Evolutionary conservation across 2,329 filamentous ascomycete species (phyloP), one percentile per base, ranked within the genome.

Genomic region (Plectosphaerella plurivora): DNA sequence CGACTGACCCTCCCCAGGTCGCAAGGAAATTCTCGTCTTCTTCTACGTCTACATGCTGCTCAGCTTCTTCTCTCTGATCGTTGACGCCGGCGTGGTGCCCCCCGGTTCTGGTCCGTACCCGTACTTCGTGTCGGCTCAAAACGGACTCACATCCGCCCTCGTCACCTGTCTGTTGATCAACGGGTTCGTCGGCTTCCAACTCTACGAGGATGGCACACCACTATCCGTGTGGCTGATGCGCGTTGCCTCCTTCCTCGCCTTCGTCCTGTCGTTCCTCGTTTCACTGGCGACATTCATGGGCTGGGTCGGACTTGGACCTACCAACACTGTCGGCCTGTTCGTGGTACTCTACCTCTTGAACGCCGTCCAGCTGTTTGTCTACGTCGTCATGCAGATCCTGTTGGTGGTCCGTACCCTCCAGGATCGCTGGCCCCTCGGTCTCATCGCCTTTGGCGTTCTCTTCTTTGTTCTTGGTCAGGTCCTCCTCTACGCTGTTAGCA

Each of bases 21-120:
- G 82, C 53, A 83, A 83, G 66, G 82, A 86, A 69, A 84, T 86
- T 57, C 88, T 90, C 49, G 89, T 88, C 47, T 97, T 99, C 78
- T 99, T 99, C 79, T 97, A 97, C 76, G 79, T 96, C 58, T 99
- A 96, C 76, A 88, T 96, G 79, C 77, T 93, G 37, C 82, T 97
- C 49, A 96, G 91, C 24, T 87, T 94, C 69, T 79, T 88, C 65
- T 97, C 93, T 9, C 84, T 99, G 57, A 81, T 94, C 61, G 85
- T 99, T 64, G 94, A 99, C 65, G 89, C 93, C 50, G 94, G 94
- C 49, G 94, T 97, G 47, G 85, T 95, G 18, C 91, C 93, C 4
- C 89, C 92, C 1, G 87, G 88, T 52, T 91, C 87, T 49, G 78
- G 73, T 2, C 82, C 90, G 1, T 97, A 92, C 63, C 88, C 92